Evolutionary conservation across 352 stramenopile genomes (phyloP), one percentile per base, ranked within the genome.

Genomic region (Phytophthora sp.): DNA sequence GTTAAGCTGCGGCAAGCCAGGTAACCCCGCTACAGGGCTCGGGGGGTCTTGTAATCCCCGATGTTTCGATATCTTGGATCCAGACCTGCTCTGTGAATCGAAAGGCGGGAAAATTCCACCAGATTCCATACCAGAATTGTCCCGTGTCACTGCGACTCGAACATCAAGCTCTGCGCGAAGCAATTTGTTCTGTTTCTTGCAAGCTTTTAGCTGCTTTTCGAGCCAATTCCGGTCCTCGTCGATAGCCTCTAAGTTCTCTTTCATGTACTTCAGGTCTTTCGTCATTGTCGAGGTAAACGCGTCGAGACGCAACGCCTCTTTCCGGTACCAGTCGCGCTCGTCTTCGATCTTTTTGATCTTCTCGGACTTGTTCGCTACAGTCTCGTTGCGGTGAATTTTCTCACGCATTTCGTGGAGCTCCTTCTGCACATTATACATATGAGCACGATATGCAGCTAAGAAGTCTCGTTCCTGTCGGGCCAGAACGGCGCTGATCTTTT

Each of bases 351-450:
- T 91, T 66, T 97, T 93, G 59, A 97, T 95, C 57, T 97, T 97
- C 64, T 94, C 86, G 0, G 76, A 90, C 63, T 94, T 94, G 79
- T 93, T 94, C 58, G 92, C 84, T 2, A 88, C 68, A 1, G 84
- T 92, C 61, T 97, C 93, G 53, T 98, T 97, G 44, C 90, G 83
- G 59, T 95, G 82, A 54, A 97, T 83, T 63, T 90, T 91, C 53
- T 96, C 88, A 23, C 94, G 88, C 63, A 96, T 90, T 35, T 97
- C 90, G 29, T 97, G 89, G 9, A 98, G 81, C 64, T 98, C 93
- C 66, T 97, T 96, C 67, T 98, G 93, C 8, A 98, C 93, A 31
- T 91, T 98, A 76, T 97, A 98, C 93, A 98, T 98, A 69, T 98
- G 93, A 9, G 92, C 89, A n/a, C 93, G 85, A 53, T 98, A 98